Base-by-base conservation (phyloP, 208 protist genomes). In the Tritrichomonas foetus region DNA sequence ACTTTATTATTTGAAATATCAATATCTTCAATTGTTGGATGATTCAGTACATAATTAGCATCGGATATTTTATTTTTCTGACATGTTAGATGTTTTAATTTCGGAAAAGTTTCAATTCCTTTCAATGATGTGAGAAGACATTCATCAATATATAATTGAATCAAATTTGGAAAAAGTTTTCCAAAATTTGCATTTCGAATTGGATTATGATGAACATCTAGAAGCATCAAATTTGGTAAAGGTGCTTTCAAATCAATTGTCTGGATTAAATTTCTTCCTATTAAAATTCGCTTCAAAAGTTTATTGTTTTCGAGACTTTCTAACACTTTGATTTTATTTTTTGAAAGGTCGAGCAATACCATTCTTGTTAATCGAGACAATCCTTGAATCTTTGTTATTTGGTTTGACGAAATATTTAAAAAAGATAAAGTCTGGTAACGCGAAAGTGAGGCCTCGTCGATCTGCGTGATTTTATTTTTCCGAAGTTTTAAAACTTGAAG, bases 131-230 rank as follows among this genome's bases (percentile, higher is more conserved):
- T 82, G 0, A 82, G 30, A 47, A 47, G 74, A 27, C 74, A 82
- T 20, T 41, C 39, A 49, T 82, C 74, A 82, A 44, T 22, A 41
- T 82, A 82, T 50, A 82, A 41, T 82, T 82, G 33, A 27, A 39
- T 47, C 27, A 82, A 14, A n/a, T 16, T 50, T 20, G 74, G 74
- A 82, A 82, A 82, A 82, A 47, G 27, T 50, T 82, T 82, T n/a
- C 74, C 74, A 39, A 82, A 82, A 50, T 82, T 39, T 9, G 50
- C 41, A 8, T 50, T 47, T 27, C 50, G 44, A 8, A 82, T 3
- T 39, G 22, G 33, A 27, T 82, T 82, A 30, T 82, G 44, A 82
- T 82, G 74, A 14, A 82, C 30, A 89, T 89, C 78, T 57, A 89
- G 27, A 1, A 89, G 8, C 33, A 89, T 47, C 33, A 89, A 33